A percentile compares a stretch with the other conserved stretches of the same genome.
Evolutionary conservation across 371 early-diverging fungal genomes (phyloP).

Genomic region (Haplosporangium sp.): DNA sequence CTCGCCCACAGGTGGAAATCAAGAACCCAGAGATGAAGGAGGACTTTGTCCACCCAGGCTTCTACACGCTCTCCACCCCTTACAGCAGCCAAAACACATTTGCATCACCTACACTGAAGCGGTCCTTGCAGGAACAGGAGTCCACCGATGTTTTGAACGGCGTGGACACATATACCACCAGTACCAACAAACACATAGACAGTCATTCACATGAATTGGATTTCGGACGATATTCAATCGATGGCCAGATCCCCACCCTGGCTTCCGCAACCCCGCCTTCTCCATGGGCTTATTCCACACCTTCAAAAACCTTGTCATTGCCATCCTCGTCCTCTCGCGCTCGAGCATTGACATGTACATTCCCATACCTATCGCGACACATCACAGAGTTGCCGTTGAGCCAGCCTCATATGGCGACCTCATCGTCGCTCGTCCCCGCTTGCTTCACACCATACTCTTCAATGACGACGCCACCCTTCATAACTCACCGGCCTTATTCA

Average conservation of each 20-base stretch:
- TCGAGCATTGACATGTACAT: background rate
- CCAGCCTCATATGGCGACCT: background rate
- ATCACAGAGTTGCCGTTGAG: slow-evolving; percentile 1
- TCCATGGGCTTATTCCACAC: slow-evolving; percentile 19
- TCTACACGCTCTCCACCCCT: slow-evolving; percentile 25
- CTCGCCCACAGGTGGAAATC: slow-evolving; percentile 13
- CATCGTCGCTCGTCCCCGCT: slow-evolving; percentile 7
- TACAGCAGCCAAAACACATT: background rate
- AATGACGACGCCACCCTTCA: background rate
- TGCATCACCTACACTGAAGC: slow-evolving; percentile 13
- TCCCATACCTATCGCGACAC: background rate
- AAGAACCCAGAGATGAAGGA: slow-evolving; percentile 21
- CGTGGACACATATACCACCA: background rate
- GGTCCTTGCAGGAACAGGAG: slow-evolving; percentile 22
- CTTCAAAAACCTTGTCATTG: slow-evolving; percentile 22
- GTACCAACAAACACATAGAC: background rate
- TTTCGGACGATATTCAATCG: slow-evolving; percentile 14
- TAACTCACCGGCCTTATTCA: too few relatives aligned
- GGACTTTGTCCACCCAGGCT: slow-evolving; percentile 43
- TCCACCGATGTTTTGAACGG: background rate
- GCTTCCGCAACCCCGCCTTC: slow-evolving; percentile 3
- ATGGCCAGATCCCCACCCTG: slow-evolving; percentile 3
- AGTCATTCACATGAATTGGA: background rate
- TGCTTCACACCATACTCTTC: too few relatives aligned
- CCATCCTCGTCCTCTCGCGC: background rate